Conservation (phyloP, 164 flowering plant species). For the Chloranthus sessilifolius region DNA sequence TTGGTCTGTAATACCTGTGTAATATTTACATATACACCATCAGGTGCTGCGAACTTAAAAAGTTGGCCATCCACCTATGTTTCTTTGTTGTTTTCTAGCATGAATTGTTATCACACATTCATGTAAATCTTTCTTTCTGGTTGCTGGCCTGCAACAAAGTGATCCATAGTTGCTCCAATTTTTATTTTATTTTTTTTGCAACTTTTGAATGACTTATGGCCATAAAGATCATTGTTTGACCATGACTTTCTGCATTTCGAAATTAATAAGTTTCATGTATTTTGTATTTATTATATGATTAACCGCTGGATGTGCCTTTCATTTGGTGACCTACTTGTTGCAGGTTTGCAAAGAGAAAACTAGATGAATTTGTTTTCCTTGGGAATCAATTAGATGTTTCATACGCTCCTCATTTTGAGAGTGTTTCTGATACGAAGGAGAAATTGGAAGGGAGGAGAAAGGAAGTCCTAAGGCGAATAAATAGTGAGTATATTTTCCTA, state of each 20-base stretch:
- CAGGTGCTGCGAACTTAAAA: too few species aligned
- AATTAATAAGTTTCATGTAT: too few species aligned
- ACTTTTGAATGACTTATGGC: too few species aligned
- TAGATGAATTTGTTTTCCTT: conserved; percentile 77
- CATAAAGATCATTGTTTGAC: too few species aligned
- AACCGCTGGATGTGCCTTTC: neutral
- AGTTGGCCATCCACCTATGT: too few species aligned
- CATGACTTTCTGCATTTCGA: neutral
- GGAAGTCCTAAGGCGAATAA: conserved; percentile 71
- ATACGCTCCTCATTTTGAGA: conserved; percentile 87
- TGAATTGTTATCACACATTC: too few species aligned
- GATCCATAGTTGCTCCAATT: too few species aligned
- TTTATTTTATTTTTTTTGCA: too few species aligned
- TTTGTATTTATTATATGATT: neutral
- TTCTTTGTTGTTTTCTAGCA: too few species aligned
- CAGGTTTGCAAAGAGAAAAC: conserved; percentile 91
- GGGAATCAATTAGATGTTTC: conserved; percentile 76
- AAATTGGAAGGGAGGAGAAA: conserved; percentile 76
- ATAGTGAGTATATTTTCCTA: conserved; percentile 42
- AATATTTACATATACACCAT: too few species aligned
- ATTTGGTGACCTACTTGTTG: neutral
- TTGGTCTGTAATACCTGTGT: neutral
- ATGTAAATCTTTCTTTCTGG: too few species aligned
- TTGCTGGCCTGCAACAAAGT: too few species aligned
- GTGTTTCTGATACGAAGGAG: conserved; percentile 66